Base-by-base conservation (phyloP, 441 rosid species). In the Euphorbia celastroides region DNA sequence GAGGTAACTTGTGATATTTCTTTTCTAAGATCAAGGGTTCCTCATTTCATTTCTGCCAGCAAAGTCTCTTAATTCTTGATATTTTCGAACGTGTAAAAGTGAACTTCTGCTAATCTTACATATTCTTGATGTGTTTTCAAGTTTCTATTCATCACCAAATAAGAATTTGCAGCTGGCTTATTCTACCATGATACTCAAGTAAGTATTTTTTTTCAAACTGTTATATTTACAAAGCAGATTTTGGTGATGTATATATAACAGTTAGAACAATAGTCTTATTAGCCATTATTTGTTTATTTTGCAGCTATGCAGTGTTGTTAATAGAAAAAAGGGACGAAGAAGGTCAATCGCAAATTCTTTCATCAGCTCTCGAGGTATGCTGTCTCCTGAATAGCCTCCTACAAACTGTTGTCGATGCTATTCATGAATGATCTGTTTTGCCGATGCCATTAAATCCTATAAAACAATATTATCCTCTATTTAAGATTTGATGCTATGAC, bases 271-370 rank as follows among this genome's bases (percentile, higher is more conserved):
- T n/a, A n/a, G n/a, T n/a, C n/a, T n/a, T 74, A 65, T 74, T 62
- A 69, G 48, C 34, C 32, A 60, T 68, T 48, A n/a, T 66, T 68
- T 60, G 14, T 75, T 60, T 70, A 56, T 57, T 77, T 68, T 26
- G 38, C 86, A 90, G 97, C 76, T 95, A 86, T 72, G 85, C 96
- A 5, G 94, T 95, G 75, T 82, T 92, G 22, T 77, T 92, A 69
- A 89, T 83, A 68, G 92, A 83, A 67, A 87, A 80, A 78, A 87
- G 84, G 76, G 98, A 89, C 81, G 67, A 82, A 79, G 97, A 90
- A 69, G 98, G 99, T 66, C 99, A 95, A 84, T 80, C 93, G 62
- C 97, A 92, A 72, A 97, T 86, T 74, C 97, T 95, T 83, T 92
- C 99, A 62, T 90, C 96, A 26, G 95, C 95, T 41, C 84, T 95